phyloP scores from a whole-genome alignment of 306 rosid genomes.

The Adenanthera pavonina region DNA sequence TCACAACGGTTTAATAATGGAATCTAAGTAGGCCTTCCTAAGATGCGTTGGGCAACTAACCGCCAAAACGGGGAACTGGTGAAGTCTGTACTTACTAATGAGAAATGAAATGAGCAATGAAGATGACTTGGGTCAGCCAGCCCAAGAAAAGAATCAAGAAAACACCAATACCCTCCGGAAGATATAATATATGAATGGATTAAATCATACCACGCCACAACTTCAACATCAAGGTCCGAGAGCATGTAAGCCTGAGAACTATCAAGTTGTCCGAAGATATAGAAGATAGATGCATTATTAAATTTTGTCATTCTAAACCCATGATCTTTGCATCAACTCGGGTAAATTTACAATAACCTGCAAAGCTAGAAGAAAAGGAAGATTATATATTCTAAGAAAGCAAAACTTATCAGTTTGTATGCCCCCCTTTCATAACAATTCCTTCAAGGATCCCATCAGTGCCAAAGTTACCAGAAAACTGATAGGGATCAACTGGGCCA shows the following conservation, averaged over 20 bases:
- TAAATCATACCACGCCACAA: not conserved
- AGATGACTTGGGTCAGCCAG: not conserved
- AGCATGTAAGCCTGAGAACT: not conserved
- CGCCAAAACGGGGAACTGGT: not conserved
- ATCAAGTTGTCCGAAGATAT: constrained; percentile 7
- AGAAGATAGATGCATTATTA: constrained; percentile 18
- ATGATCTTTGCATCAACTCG: constrained; percentile 5
- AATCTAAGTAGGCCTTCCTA: not conserved
- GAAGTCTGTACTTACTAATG: no score
- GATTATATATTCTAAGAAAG: not conserved
- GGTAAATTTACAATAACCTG: constrained; percentile 13
- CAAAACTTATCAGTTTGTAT: constrained; percentile 18
- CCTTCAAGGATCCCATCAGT: constrained; percentile 86
- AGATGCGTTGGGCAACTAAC: not conserved
- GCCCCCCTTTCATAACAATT: constrained; percentile 60
- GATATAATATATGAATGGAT: constrained; percentile 7
- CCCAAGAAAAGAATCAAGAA: constrained; percentile 22
- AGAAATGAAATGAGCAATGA: not conserved
- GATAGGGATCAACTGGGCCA: constrained; percentile 74
- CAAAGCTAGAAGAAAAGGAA: not conserved
- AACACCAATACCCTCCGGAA: constrained; percentile 12
- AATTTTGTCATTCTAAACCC: constrained; percentile 31
- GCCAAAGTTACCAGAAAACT: constrained; percentile 70
- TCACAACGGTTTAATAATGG: not conserved
- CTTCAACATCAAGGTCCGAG: constrained; percentile 17